Evolutionary conservation across 106 monocot species (phyloP).

Genomic region (Platanthera zijinensis): DNA sequence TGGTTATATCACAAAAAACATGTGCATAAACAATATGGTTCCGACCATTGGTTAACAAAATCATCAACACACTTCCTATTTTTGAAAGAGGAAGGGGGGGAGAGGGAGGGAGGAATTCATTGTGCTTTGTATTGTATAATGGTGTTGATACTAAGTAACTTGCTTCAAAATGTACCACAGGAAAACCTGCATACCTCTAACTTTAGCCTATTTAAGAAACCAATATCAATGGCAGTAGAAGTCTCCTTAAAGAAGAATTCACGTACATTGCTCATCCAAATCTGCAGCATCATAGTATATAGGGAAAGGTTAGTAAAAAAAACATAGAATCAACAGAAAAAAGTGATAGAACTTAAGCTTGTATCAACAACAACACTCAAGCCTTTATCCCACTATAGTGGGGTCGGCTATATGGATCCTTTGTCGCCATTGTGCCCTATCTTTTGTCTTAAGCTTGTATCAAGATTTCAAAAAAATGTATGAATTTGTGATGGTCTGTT

Average conservation of each 20-base stretch:
- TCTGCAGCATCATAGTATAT: slow-evolving; percentile 19
- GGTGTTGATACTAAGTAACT: not conserved
- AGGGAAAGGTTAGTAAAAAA: not conserved
- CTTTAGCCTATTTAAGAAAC: slow-evolving; percentile 41
- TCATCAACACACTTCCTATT: not conserved
- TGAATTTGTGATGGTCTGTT: not conserved
- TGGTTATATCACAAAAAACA: not conserved
- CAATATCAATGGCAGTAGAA: slow-evolving; percentile 32
- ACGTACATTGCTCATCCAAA: slow-evolving; percentile 37
- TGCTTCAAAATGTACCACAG: not conserved
- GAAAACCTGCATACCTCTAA: slow-evolving; percentile 30
- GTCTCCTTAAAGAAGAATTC: slow-evolving; percentile 29
- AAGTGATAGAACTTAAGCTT: not conserved
- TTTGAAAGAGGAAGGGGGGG: too few relatives aligned
- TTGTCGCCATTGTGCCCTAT: too few relatives aligned
- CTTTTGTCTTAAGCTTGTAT: too few relatives aligned
- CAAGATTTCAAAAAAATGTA: not conserved
- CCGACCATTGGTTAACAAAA: not conserved
- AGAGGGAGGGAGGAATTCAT: not conserved
- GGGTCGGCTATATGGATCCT: too few relatives aligned
- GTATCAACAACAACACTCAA: not conserved
- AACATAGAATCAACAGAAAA: not conserved
- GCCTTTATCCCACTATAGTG: too few relatives aligned
- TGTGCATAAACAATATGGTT: not conserved
- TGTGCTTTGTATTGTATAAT: not conserved